A percentile compares a stretch with the other conserved stretches of the same genome.
Evolutionary conservation across 140 eudicot species (phyloP).

Genomic region (Flaveria floridana): DNA sequence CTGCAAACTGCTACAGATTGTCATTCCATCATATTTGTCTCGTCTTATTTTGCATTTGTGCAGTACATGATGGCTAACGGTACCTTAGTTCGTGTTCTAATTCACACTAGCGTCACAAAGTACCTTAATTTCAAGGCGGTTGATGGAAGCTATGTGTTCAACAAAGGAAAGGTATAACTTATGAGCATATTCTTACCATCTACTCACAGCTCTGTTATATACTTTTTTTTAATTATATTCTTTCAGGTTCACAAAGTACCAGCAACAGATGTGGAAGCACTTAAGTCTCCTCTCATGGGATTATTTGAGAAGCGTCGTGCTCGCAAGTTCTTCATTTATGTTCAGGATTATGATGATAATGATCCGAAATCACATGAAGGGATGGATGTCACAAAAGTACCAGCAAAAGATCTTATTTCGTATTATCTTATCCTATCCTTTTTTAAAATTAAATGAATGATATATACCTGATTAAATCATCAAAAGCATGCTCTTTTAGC

Average conservation of each 20-base stretch:
- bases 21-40: constrained; percentile 9
- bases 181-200: not conserved
- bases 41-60: constrained; percentile 27
- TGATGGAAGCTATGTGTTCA: constrained; percentile 73
- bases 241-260: constrained; percentile 74
- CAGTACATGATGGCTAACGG: constrained; percentile 89
- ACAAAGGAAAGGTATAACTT: constrained; percentile 57
- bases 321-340: constrained; percentile 69
- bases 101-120: constrained; percentile 69
- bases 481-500: not conserved
- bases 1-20: not conserved
- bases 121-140: constrained; percentile 76
- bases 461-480: not conserved
- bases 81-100: constrained; percentile 63
- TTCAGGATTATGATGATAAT: constrained; percentile 65
- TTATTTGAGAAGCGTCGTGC: constrained; percentile 73
- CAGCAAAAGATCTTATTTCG: constrained; percentile 75
- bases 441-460: constrained; percentile 15
- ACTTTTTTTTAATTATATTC: constrained; percentile 1
- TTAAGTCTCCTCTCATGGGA: constrained; percentile 81
- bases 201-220: not conserved
- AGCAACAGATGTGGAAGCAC: constrained; percentile 74
- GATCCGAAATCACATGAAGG: constrained; percentile 76
- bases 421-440: constrained; percentile 36
- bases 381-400: constrained; percentile 60